A percentile compares a stretch with the other conserved stretches of the same genome.
These are phyloP conservation scores for Sporobolus alterniflorus DNA, from an alignment of 202 grass and related monocot species.

Conservation along the genomic window DNA sequence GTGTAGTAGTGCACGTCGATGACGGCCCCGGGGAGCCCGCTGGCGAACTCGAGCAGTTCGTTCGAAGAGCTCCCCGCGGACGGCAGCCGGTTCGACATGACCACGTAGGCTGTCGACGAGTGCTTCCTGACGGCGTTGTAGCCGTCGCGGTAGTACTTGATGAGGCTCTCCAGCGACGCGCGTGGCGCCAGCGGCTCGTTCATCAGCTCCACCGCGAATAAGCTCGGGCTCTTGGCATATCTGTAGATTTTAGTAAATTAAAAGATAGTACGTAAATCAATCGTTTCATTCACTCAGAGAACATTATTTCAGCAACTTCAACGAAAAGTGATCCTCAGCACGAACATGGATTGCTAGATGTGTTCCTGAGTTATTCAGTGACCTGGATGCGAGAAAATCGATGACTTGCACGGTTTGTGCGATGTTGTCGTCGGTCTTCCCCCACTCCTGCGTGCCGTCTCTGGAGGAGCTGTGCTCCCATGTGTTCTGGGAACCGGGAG, in stretches of 20 bases:
- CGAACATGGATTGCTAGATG: background rate
- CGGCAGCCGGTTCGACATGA: conserved; percentile 62
- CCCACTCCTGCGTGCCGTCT: conserved; percentile 70
- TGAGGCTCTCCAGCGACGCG: conserved; percentile 42
- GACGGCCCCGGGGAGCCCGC: conserved; percentile 27
- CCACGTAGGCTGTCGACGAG: conserved; percentile 51
- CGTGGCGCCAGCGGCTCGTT: conserved; percentile 57
- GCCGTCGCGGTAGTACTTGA: conserved; percentile 59
- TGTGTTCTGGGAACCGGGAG: conserved; percentile 70
- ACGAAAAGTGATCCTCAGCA: background rate
- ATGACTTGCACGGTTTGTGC: conserved; percentile 57
- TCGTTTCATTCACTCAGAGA: too few relatives aligned
- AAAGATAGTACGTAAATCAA: background rate
- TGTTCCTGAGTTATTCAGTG: background rate
- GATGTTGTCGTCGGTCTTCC: conserved; percentile 51
- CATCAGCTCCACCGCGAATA: conserved; percentile 64
- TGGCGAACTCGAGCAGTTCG: conserved; percentile 54
- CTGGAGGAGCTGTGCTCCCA: conserved; percentile 59
- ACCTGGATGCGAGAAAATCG: conserved; percentile 78
- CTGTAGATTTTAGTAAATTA: background rate
- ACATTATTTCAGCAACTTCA: background rate
- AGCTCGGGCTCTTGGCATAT: conserved; percentile 40
- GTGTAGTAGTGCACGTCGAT: conserved; percentile 74
- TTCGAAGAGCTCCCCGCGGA: background rate
- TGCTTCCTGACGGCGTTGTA: conserved; percentile 53